Percentiles rank a stretch among this genome's conserved stretches.
These are phyloP conservation scores for Harrya chromipes DNA, from an alignment of 768 basidiomycete species.

Conservation along the genomic window DNA sequence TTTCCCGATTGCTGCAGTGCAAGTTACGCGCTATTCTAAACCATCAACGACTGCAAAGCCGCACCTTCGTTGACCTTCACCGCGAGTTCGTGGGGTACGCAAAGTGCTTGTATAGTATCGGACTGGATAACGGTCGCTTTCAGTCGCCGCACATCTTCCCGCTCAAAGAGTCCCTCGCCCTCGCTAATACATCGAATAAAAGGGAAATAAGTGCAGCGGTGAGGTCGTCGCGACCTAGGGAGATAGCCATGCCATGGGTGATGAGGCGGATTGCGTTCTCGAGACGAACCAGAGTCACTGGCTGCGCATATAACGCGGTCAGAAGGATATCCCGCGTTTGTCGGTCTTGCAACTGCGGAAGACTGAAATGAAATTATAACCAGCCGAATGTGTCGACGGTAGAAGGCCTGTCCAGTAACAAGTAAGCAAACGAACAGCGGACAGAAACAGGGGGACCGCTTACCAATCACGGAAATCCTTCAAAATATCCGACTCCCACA, in stretches of 20 bases:
- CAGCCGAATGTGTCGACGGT: constrained; percentile 38
- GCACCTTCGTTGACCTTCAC: constrained; percentile 36
- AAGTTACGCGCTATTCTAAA: neutral
- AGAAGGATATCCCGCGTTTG: constrained; percentile 34
- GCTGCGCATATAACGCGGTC: constrained; percentile 27
- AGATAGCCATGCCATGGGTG: constrained; percentile 32
- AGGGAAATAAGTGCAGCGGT: constrained; percentile 36
- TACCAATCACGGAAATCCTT: constrained; percentile 24
- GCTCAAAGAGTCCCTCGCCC: constrained; percentile 27
- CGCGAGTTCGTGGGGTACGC: constrained; percentile 27
- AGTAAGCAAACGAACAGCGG: neutral
- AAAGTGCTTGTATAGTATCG: constrained; percentile 34
- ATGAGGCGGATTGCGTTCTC: constrained; percentile 40
- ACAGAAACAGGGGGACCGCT: constrained; percentile 6
- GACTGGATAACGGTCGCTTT: constrained; percentile 42
- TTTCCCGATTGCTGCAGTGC: constrained; percentile 37
- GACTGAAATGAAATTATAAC: constrained; percentile 39
- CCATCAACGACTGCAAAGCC: neutral
- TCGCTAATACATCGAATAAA: constrained; percentile 36
- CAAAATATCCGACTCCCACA: constrained; percentile 39
- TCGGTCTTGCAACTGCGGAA: constrained; percentile 19
- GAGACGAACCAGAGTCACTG: constrained; percentile 27
- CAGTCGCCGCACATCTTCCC: constrained; percentile 29
- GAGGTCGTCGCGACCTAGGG: constrained; percentile 19
- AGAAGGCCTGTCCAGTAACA: constrained; percentile 7